phyloP scores from a whole-genome alignment of 345 rosid genomes.

The Viola odorata region DNA sequence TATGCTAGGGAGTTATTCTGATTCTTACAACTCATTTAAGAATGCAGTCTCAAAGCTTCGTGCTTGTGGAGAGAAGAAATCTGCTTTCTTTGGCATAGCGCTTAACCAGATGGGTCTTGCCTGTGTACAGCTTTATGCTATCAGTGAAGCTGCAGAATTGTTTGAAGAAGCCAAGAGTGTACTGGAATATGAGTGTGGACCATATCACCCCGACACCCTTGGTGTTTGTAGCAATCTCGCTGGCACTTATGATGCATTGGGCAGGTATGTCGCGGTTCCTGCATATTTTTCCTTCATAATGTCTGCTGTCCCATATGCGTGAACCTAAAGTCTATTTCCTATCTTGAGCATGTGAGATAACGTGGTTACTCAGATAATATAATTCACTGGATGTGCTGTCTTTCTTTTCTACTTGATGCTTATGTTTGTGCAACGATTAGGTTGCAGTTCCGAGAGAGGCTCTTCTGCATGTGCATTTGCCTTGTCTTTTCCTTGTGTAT shows the following conservation, averaged over 20 bases:
- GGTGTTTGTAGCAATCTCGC: slow-evolving; percentile 92
- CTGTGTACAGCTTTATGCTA: slow-evolving; percentile 63
- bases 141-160: slow-evolving; percentile 77
- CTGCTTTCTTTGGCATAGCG: slow-evolving; percentile 74
- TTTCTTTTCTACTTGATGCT: neutral
- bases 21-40: slow-evolving; percentile 63
- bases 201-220: slow-evolving; percentile 84
- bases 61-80: slow-evolving; percentile 68
- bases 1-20: slow-evolving; percentile 70
- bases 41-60: slow-evolving; percentile 65
- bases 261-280: slow-evolving; percentile 45
- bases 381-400: too few species aligned
- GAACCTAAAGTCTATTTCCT: neutral
- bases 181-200: slow-evolving; percentile 78
- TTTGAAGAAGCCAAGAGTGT: slow-evolving; percentile 85
- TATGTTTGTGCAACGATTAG: neutral
- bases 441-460: too few species aligned
- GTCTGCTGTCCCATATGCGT: neutral
- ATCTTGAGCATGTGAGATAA: too few species aligned
- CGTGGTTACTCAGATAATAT: too few species aligned
- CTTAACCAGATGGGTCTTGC: slow-evolving; percentile 91
- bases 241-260: slow-evolving; percentile 97
- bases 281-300: neutral
- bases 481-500: neutral
- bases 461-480: neutral